Conservation (phyloP, 163 green algal genomes). For the Chloroidium sp. region DNA sequence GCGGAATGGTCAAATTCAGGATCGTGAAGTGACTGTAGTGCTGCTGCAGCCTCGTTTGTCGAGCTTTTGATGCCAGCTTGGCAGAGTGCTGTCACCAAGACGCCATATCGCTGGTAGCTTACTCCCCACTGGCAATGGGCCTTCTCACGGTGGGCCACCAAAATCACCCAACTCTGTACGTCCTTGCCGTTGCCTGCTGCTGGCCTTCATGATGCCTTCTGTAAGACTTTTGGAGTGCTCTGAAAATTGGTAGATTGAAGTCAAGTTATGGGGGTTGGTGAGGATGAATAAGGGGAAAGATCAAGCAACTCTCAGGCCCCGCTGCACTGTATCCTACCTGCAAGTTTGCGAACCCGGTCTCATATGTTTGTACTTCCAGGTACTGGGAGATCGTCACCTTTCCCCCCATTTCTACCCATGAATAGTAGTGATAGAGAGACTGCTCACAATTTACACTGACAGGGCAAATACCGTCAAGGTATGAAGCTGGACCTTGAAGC, state of each 20-base stretch:
- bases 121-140: constrained; percentile 87
- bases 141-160: constrained; percentile 60
- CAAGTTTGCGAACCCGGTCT: no score
- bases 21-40: not conserved
- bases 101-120: constrained; percentile 70
- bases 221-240: no score
- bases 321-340: no score
- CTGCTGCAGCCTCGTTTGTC: constrained; percentile 61
- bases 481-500: constrained; percentile 71
- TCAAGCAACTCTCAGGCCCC: no score
- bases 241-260: no score
- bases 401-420: no score
- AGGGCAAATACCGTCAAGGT: constrained; percentile 37
- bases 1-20: no score
- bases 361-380: no score
- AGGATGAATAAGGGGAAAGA: no score
- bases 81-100: constrained; percentile 74
- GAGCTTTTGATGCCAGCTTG: constrained; percentile 74
- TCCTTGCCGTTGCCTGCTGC: not conserved
- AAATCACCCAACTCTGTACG: not conserved
- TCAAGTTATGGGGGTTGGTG: no score
- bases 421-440: not conserved
- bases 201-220: not conserved
- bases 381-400: no score
- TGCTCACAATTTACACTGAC: not conserved